phyloP scores from a whole-genome alignment of 257 asterid genomes.

The Eustoma russellianum region DNA sequence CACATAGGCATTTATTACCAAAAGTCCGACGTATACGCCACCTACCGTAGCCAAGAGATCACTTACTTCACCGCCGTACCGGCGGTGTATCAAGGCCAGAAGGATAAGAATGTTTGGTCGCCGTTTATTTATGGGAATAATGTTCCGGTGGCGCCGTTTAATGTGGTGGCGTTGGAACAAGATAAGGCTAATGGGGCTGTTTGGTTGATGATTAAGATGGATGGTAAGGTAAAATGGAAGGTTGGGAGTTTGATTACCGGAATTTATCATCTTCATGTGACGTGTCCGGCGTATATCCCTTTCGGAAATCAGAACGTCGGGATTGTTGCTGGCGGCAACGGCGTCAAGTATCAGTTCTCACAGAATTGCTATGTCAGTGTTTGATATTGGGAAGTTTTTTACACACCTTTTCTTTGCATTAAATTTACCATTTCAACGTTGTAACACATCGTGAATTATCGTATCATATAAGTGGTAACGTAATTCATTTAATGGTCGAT shows the following conservation, averaged over 20 bases:
- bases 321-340: conserved; percentile 43
- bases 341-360: conserved; percentile 57
- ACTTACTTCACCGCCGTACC: conserved; percentile 61
- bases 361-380: conserved; percentile 52
- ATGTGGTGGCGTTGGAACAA: conserved; percentile 42
- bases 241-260: conserved; percentile 58
- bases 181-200: conserved; percentile 55
- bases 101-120: conserved; percentile 71
- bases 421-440: neutral
- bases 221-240: conserved; percentile 70
- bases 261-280: conserved; percentile 59
- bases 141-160: conserved; percentile 81
- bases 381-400: conserved; percentile 12
- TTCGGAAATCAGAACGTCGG: conserved; percentile 22
- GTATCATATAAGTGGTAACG: too few relatives aligned
- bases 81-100: conserved; percentile 74
- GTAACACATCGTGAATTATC: too few relatives aligned
- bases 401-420: neutral
- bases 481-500: too few relatives aligned
- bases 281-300: conserved; percentile 60
- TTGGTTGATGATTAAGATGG: conserved; percentile 31
- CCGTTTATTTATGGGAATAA: conserved; percentile 54
- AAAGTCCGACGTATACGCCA: conserved; percentile 38
- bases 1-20: conserved; percentile 64
- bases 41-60: conserved; percentile 64